Evolutionary conservation across 2,329 filamentous ascomycete genomes (phyloP), one percentile per base, ranked within the genome.

Genomic region (Pyricularia sp.): DNA sequence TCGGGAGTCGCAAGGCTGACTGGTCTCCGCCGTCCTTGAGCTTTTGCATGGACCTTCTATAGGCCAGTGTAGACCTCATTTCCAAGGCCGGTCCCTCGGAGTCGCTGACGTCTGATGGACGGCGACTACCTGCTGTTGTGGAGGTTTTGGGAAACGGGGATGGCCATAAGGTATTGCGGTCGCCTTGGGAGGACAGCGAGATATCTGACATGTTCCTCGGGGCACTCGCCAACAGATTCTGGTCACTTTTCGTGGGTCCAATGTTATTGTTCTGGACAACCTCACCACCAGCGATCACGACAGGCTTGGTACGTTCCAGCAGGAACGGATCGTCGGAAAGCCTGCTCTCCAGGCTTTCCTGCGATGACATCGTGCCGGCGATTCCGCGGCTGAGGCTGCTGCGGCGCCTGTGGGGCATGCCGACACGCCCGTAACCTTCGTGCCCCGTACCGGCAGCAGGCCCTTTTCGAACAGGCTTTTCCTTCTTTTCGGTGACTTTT

Each of bases 361-460:
- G 84, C 0, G 85, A 86, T 4, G 82, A 79, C 67, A 80, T 78
- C 25, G 78, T 78, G 5, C 80, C 81, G 14, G 78, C 75, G 25
- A 81, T 80, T 30, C 80, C 83, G n/a, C 81, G 81, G 73, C 86
- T 89, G 70, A 85, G 86, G 74, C 88, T 92, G 68, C 90, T 86
- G 33, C 90, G 85, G 69, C 88, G 86, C 25, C 33, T 81, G 74
- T 67, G 66, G 11, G 28, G 31, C 5, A 84, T 81, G 2, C 88
- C 88, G 69, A 92, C 82, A 69, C 85, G 86, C 0, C 90, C 90
- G 74, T 94, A 94, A 1, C 91, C 91, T 80, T 98, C 94, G 74
- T 98, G 93, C 0, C 94, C 94, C 55, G 94, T 98, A n/a, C 94
- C 94, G 59, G 94, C 94, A 20, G 86, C 88, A 26, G 94, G 94